phyloP scores from a whole-genome alignment of 345 rosid species.

The Anacardium occidentale region DNA sequence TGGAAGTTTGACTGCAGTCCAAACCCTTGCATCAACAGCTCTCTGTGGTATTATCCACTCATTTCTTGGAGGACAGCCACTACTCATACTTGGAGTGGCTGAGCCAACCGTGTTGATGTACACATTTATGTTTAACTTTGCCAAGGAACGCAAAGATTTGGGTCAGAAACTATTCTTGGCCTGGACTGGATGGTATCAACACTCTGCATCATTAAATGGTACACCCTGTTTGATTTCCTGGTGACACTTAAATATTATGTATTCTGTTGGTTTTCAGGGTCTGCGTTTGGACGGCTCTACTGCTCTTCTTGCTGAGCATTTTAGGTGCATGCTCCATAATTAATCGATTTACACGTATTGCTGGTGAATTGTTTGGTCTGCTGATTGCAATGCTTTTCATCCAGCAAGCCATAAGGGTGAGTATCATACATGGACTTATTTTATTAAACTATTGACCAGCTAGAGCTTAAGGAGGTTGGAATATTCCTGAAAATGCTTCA shows the following conservation, averaged over 20 bases:
- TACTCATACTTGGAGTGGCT: conserved; percentile 65
- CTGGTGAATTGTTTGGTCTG: conserved; percentile 66
- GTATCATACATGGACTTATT: conserved; percentile 12
- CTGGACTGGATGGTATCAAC: conserved; percentile 61
- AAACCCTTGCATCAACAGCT: conserved; percentile 62
- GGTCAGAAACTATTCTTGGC: conserved; percentile 60
- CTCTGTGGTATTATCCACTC: conserved; percentile 61
- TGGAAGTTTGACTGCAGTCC: conserved; percentile 60
- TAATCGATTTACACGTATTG: conserved; percentile 61
- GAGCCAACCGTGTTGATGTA: conserved; percentile 69
- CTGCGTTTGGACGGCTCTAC: conserved; percentile 56
- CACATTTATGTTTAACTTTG: conserved; percentile 61
- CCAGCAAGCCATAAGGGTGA: conserved; percentile 66
- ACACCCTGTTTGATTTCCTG: conserved; percentile 3
- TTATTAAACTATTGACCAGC: not conserved
- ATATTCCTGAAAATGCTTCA: conserved; percentile 8
- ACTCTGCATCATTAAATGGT: conserved; percentile 6
- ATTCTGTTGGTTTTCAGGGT: conserved; percentile 36
- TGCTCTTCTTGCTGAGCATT: conserved; percentile 53
- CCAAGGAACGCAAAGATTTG: conserved; percentile 56
- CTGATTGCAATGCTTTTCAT: conserved; percentile 66
- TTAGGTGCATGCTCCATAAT: conserved; percentile 69
- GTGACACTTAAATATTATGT: conserved; percentile 12
- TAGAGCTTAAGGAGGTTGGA: not conserved
- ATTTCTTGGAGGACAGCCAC: conserved; percentile 58